A percentile compares a stretch with the other conserved stretches of the same genome.
phyloP scores from a whole-genome alignment of 2,329 filamentous ascomycete species.

The Neoarthrinium moseri region DNA sequence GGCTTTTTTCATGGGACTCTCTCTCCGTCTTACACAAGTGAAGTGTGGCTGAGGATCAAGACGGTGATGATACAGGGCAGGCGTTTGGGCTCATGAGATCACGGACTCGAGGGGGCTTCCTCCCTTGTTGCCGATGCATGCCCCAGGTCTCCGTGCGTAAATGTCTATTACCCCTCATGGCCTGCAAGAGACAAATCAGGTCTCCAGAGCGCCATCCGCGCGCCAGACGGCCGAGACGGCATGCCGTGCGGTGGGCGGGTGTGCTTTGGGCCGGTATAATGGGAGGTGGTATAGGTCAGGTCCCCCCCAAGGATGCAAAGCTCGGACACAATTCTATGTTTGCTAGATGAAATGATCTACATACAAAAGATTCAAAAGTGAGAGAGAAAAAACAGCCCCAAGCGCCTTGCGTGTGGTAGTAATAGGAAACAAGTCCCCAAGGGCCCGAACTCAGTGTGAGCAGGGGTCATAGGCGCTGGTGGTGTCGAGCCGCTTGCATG shows the following conservation, averaged over 20 bases:
- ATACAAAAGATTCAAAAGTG: too few relatives aligned
- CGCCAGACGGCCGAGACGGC: background rate
- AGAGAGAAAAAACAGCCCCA: too few relatives aligned
- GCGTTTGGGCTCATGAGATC: background rate
- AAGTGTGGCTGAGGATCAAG: too few relatives aligned
- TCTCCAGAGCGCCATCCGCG: background rate
- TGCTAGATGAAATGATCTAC: too few relatives aligned
- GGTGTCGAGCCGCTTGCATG: slow-evolving; percentile 1
- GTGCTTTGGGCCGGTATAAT: too few relatives aligned
- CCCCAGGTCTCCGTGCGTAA: background rate
- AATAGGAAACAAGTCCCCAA: background rate
- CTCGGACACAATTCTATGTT: background rate
- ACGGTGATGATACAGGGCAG: too few relatives aligned
- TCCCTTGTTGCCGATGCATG: background rate
- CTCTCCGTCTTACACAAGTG: background rate
- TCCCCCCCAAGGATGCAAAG: background rate
- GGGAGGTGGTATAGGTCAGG: too few relatives aligned
- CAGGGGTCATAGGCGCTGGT: background rate
- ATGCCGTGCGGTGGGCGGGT: too few relatives aligned
- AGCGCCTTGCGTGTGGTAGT: background rate
- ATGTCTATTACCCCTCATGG: too few relatives aligned
- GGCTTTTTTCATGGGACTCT: too few relatives aligned
- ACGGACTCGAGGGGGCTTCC: background rate
- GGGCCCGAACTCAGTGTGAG: background rate
- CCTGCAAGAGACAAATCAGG: too few relatives aligned